Percentiles rank a stretch among this genome's conserved stretches.
Conservation (phyloP, 306 rosid genomes). For the Abrus precatorius region DNA sequence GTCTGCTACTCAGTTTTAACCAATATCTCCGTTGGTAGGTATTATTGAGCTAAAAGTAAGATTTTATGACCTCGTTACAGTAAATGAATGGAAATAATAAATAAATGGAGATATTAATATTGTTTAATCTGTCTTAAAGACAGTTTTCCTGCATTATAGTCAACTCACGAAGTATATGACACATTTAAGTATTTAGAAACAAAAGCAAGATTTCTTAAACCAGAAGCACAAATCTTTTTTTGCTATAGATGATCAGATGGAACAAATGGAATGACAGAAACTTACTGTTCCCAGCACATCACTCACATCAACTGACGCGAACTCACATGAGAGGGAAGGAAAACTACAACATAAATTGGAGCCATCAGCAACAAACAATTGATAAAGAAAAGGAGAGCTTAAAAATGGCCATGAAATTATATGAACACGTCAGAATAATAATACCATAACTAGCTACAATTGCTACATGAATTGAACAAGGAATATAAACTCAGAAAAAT, state of each 20-base stretch:
- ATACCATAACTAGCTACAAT: not conserved
- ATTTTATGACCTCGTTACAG: slow-evolving; percentile 19
- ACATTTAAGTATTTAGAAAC: slow-evolving; percentile 25
- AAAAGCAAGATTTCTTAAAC: slow-evolving; percentile 30
- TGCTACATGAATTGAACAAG: slow-evolving; percentile 36
- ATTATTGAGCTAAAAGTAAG: slow-evolving; percentile 2
- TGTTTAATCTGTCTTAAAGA: slow-evolving; percentile 27
- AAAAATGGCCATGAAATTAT: slow-evolving; percentile 9
- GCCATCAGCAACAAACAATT: slow-evolving; percentile 45
- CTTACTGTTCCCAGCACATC: slow-evolving; percentile 99
- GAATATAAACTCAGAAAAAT: slow-evolving; percentile 32
- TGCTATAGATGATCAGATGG: slow-evolving; percentile 45
- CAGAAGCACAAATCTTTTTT: slow-evolving; percentile 35
- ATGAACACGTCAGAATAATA: slow-evolving; percentile 18
- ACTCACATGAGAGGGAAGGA: slow-evolving; percentile 95
- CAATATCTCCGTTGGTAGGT: slow-evolving; percentile 11
- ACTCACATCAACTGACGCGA: slow-evolving; percentile 89
- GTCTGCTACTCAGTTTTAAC: not conserved
- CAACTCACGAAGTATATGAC: slow-evolving; percentile 5
- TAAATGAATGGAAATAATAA: slow-evolving; percentile 6
- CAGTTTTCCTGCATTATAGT: slow-evolving; percentile 1
- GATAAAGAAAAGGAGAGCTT: slow-evolving; percentile 28
- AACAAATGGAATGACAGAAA: slow-evolving; percentile 54
- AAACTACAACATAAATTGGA: slow-evolving; percentile 68
- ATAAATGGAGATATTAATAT: slow-evolving; percentile 28